phyloP scores from a whole-genome alignment of 106 monocot species.

The Narthecium ossifragum region DNA sequence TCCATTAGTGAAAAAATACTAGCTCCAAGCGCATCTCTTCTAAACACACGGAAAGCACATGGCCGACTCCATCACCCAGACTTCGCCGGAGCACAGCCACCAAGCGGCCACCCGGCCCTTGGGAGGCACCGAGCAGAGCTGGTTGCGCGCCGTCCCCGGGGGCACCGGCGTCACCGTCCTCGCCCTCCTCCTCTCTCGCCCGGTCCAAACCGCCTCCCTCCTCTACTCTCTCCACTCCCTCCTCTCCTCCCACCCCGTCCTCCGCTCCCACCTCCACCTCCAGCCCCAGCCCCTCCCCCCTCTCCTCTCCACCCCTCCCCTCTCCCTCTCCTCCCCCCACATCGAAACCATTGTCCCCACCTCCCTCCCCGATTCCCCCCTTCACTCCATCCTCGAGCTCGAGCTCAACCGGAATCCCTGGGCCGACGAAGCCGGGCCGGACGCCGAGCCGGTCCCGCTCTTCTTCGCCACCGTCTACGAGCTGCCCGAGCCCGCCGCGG shows the following conservation, averaged over 20 bases:
- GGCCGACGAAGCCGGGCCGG: constrained; percentile 2
- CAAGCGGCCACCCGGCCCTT: no score
- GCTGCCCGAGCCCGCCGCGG: constrained; percentile 8
- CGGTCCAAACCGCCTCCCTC: constrained; percentile 26
- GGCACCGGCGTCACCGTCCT: constrained; percentile 59
- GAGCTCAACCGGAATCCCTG: constrained; percentile 60
- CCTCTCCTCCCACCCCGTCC: constrained; percentile 30
- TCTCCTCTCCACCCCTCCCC: constrained; percentile 5
- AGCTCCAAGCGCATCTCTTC: no score
- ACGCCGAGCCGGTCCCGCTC: constrained; percentile 7
- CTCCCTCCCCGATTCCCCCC: background rate
- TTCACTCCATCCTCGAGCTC: constrained; percentile 38
- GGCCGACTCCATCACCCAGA: no score
- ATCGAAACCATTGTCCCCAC: constrained; percentile 1
- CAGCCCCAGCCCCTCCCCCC: background rate
- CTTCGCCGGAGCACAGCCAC: no score
- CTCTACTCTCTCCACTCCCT: constrained; percentile 20
- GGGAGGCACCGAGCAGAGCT: constrained; percentile 54
- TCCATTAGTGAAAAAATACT: no score
- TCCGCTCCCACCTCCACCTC: constrained; percentile 16
- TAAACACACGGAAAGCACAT: no score
- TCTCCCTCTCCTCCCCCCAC: constrained; percentile 4
- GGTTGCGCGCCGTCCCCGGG: constrained; percentile 45
- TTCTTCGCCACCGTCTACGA: constrained; percentile 41
- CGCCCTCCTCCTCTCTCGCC: constrained; percentile 34